Evolutionary conservation across 768 basidiomycete species (phyloP).

Genomic region (Russula dissimulans): DNA sequence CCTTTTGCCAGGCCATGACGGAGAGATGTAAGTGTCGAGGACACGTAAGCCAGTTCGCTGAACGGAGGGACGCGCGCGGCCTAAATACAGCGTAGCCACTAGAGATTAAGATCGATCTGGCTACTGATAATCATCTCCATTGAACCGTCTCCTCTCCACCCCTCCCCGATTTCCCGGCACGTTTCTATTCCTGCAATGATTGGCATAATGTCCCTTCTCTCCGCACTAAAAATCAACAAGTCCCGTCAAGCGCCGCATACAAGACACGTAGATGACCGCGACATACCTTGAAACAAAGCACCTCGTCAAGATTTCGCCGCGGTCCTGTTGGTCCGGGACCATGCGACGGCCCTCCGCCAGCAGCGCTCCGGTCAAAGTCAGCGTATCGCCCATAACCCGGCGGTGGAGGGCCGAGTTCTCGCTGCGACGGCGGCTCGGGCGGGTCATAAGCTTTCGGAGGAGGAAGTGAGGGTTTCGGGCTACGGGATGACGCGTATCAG

Average conservation of each 20-base stretch:
- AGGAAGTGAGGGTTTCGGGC: conserved; percentile 72
- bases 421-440: conserved; percentile 62
- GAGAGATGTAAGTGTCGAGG: neutral
- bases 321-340: conserved; percentile 30
- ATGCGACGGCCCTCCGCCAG: conserved; percentile 30
- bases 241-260: conserved; percentile 1
- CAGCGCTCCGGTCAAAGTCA: conserved; percentile 52
- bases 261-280: neutral
- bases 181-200: conserved; percentile 84
- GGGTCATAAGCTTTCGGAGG: conserved; percentile 67
- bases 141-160: conserved; percentile 39
- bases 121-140: conserved; percentile 18
- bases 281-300: conserved; percentile 78
- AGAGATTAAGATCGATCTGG: neutral
- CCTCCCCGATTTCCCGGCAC: conserved; percentile 89
- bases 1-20: conserved; percentile 84
- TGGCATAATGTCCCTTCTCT: conserved; percentile 91
- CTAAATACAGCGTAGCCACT: neutral
- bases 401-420: conserved; percentile 83
- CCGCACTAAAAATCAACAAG: conserved; percentile 50
- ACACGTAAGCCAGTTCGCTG: neutral
- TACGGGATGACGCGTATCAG: conserved; percentile 26
- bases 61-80: neutral
- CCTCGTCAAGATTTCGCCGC: conserved; percentile 72
- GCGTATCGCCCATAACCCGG: conserved; percentile 83